Percentiles rank a stretch among this genome's conserved stretches.
Evolutionary conservation across 2,329 filamentous ascomycete species (phyloP).

Genomic region (Cordyceps militaris): DNA sequence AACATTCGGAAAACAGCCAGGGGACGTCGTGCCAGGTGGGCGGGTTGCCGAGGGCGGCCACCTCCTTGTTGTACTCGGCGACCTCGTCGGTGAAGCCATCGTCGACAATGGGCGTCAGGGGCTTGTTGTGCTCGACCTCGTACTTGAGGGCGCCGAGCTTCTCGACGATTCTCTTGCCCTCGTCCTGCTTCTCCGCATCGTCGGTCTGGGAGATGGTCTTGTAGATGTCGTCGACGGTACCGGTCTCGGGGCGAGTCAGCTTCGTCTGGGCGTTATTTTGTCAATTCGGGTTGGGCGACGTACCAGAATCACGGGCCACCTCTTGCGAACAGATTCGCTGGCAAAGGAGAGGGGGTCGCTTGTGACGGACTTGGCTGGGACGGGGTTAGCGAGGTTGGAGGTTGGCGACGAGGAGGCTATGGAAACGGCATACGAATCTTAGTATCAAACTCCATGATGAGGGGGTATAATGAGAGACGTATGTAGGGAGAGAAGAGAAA

Average conservation of each 20-base stretch:
- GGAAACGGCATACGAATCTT: constrained; percentile 55
- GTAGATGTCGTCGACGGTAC: constrained; percentile 92
- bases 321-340: constrained; percentile 71
- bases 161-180: constrained; percentile 82
- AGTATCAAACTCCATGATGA: constrained; percentile 64
- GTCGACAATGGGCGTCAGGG: constrained; percentile 67
- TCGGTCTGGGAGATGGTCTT: constrained; percentile 55
- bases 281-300: not conserved
- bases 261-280: not conserved
- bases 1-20: constrained; percentile 93
- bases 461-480: not conserved
- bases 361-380: constrained; percentile 66
- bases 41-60: constrained; percentile 59
- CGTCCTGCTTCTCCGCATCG: constrained; percentile 58
- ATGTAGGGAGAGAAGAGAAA: not conserved
- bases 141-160: constrained; percentile 82
- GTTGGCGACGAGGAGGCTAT: not conserved
- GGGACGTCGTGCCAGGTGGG: constrained; percentile 76
- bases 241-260: constrained; percentile 52
- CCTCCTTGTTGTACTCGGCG: constrained; percentile 75
- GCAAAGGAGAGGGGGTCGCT: constrained; percentile 82
- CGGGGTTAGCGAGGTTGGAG: not conserved
- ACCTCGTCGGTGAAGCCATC: constrained; percentile 78
- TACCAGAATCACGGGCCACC: constrained; percentile 93
- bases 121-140: constrained; percentile 83